Percentiles rank a stretch among this genome's conserved stretches.
These are phyloP conservation scores for Dioscorea zingiberensis DNA, from an alignment of 106 monocot species.

Conservation along the genomic window DNA sequence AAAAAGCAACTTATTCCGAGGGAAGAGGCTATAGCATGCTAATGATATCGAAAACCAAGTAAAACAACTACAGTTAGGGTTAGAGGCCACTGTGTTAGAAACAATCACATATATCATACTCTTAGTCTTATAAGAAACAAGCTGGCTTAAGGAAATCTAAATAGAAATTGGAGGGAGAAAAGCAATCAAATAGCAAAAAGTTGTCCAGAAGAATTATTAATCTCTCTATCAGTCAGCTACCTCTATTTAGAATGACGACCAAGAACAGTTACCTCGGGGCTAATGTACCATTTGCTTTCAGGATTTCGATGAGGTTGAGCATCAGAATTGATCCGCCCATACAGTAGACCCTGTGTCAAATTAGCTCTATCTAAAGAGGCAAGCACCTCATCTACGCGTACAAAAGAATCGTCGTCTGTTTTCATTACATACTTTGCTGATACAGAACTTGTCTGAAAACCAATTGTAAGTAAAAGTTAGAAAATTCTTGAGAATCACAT, in stretches of 20 bases:
- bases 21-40: no score
- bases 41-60: no score
- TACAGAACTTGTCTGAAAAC: constrained; percentile 45
- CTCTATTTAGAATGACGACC: neutral
- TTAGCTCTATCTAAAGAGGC: constrained; percentile 33
- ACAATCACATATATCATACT: neutral
- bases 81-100: no score
- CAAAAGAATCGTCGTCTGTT: constrained; percentile 56
- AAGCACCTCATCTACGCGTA: constrained; percentile 50
- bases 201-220: neutral
- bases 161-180: neutral
- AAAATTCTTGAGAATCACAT: constrained; percentile 5
- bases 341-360: constrained; percentile 38
- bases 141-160: neutral
- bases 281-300: constrained; percentile 77
- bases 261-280: constrained; percentile 42
- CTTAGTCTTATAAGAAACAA: neutral
- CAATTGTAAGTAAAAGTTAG: neutral
- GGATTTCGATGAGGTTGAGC: constrained; percentile 46
- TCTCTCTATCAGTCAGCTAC: neutral
- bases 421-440: constrained; percentile 59
- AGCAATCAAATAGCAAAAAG: neutral
- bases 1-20: no score
- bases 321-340: constrained; percentile 55
- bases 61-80: no score